Conservation (phyloP, 768 basidiomycete genomes). For the Suillus paluster region DNA sequence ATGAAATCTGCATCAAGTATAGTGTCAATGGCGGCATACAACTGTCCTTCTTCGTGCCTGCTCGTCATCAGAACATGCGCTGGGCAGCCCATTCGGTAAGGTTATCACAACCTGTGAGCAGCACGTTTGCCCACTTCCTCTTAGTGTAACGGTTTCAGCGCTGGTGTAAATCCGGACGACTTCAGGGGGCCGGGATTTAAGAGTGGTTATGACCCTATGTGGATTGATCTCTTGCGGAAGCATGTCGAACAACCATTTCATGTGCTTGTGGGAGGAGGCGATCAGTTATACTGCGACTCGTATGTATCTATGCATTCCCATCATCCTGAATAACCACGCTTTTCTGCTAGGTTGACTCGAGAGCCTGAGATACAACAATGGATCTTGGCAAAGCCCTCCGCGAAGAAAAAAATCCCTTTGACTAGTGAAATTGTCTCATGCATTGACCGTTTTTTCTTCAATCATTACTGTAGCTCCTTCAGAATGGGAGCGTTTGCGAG, state of each 20-base stretch:
- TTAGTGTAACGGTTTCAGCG: slow-evolving; percentile 87
- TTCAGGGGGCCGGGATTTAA: slow-evolving; percentile 82
- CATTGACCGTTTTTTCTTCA: slow-evolving; percentile 89
- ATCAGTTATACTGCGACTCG: slow-evolving; percentile 90
- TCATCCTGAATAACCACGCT: slow-evolving; percentile 8
- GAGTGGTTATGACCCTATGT: slow-evolving; percentile 87
- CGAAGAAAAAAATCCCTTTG: slow-evolving; percentile 61
- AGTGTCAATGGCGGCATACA: slow-evolving; percentile 79
- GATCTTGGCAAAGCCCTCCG: slow-evolving; percentile 64
- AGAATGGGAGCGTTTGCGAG: slow-evolving; percentile 88
- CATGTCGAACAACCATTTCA: slow-evolving; percentile 87
- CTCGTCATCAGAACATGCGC: slow-evolving; percentile 79
- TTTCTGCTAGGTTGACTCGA: slow-evolving; percentile 61
- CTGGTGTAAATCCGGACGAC: slow-evolving; percentile 88
- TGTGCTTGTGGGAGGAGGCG: slow-evolving; percentile 90
- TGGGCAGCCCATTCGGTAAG: slow-evolving; percentile 88
- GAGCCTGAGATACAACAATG: slow-evolving; percentile 92
- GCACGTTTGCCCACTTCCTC: slow-evolving; percentile 4
- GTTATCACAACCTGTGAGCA: not conserved
- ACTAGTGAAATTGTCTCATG: slow-evolving; percentile 74
- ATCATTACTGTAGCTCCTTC: slow-evolving; percentile 88
- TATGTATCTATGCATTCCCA: slow-evolving; percentile 34
- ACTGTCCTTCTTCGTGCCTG: slow-evolving; percentile 85
- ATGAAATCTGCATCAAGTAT: slow-evolving; percentile 82
- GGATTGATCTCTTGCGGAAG: slow-evolving; percentile 88